Conservation (phyloP, 768 basidiomycete genomes). For the Leccinum broughii region DNA sequence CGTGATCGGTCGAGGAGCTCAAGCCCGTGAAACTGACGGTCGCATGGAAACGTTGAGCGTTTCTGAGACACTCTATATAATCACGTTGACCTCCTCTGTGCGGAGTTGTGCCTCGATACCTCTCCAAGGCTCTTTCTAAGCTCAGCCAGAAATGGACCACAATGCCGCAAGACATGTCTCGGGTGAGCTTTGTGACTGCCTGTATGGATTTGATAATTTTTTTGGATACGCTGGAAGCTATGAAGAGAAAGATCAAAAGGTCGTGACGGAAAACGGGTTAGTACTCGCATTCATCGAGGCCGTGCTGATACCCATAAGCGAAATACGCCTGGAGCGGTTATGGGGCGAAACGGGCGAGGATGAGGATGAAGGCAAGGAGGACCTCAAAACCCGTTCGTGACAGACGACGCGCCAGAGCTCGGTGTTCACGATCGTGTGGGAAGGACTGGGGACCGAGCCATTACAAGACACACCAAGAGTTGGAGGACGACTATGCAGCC, state of each 20-base stretch:
- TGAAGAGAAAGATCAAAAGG: conserved; percentile 84
- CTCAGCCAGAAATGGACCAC: conserved; percentile 96
- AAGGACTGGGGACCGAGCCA: conserved; percentile 76
- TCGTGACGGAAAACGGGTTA: conserved; percentile 77
- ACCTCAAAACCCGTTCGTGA: conserved; percentile 62
- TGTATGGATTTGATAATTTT: conserved; percentile 94
- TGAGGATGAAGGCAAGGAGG: conserved; percentile 47
- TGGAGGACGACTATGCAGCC: conserved; percentile 73
- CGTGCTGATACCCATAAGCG: conserved; percentile 85
- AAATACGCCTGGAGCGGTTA: conserved; percentile 64
- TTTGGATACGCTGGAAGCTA: conserved; percentile 79
- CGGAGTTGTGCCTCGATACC: conserved; percentile 87
- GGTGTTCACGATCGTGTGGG: conserved; percentile 75
- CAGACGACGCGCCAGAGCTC: conserved; percentile 70
- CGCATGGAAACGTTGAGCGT: conserved; percentile 95
- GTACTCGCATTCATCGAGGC: conserved; percentile 79
- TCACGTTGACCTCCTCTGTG: conserved; percentile 89
- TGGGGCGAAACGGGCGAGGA: conserved; percentile 46
- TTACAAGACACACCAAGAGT: conserved; percentile 61
- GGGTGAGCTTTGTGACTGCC: conserved; percentile 89
- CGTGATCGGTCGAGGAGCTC: conserved; percentile 88
- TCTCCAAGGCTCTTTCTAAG: conserved; percentile 86
- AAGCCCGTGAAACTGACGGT: conserved; percentile 98
- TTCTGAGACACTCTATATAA: conserved; percentile 80
- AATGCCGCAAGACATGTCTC: conserved; percentile 92